phyloP scores from a whole-genome alignment of 2,329 filamentous ascomycete species.

The Clonostachys rosea region DNA sequence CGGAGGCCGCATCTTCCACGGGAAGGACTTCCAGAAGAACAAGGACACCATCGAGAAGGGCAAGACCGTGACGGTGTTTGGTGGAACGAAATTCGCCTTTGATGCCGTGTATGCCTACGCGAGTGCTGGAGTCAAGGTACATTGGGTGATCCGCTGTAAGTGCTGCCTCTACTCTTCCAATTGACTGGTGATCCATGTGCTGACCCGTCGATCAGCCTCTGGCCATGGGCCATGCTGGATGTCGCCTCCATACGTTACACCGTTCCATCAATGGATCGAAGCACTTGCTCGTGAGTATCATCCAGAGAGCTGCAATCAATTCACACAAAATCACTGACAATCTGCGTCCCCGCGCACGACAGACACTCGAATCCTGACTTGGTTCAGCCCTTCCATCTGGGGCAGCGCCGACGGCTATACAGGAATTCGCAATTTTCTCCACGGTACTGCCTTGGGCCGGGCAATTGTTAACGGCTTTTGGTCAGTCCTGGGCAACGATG shows the following conservation, averaged over 20 bases:
- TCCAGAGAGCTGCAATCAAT: neutral
- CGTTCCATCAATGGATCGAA: conserved; percentile 55
- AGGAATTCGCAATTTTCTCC: conserved; percentile 39
- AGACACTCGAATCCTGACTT: conserved; percentile 21
- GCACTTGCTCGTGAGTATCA: conserved; percentile 34
- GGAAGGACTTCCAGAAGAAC: conserved; percentile 21
- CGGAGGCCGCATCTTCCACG: conserved; percentile 32
- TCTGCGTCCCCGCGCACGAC: neutral
- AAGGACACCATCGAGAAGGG: conserved; percentile 21
- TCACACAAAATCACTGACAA: too few relatives aligned
- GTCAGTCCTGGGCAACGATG: conserved; percentile 39
- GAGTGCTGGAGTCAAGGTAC: conserved; percentile 36
- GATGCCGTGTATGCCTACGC: conserved; percentile 53
- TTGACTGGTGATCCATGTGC: neutral
- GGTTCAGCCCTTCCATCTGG: conserved; percentile 64
- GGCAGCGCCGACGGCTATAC: conserved; percentile 48
- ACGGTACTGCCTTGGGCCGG: conserved; percentile 43
- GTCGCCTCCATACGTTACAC: conserved; percentile 52
- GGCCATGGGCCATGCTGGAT: conserved; percentile 53
- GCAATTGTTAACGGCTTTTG: conserved; percentile 43
- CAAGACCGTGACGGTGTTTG: conserved; percentile 33
- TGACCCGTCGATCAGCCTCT: conserved; percentile 6
- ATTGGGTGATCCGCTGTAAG: conserved; percentile 42
- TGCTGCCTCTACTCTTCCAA: neutral
- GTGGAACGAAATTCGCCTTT: conserved; percentile 52